Evolutionary conservation across 2,329 filamentous ascomycete species (phyloP).

Genomic region (Fusarium marasasianum): DNA sequence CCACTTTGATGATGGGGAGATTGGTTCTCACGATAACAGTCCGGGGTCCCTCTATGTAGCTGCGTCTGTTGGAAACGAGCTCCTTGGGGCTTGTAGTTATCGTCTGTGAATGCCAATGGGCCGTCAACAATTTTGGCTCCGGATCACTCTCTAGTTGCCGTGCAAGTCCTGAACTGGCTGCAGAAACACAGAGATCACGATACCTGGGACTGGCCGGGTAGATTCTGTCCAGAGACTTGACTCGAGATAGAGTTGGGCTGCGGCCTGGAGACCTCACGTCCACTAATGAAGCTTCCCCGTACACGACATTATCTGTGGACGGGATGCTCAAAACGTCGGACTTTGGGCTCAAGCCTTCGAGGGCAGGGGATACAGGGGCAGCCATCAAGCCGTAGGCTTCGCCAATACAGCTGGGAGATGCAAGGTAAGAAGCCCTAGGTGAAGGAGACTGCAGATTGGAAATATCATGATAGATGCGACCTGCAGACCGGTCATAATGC

Average conservation of each 20-base stretch:
- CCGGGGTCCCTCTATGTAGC: constrained; percentile 43
- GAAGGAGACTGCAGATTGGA: constrained; percentile 36
- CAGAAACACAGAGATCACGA: constrained; percentile 45
- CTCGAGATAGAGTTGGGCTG: constrained; percentile 42
- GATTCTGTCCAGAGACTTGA: constrained; percentile 52
- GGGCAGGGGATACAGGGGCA: constrained; percentile 27
- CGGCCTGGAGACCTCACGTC: constrained; percentile 47
- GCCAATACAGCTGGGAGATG: constrained; percentile 48
- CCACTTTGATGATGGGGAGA: constrained; percentile 43
- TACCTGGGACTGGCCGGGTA: constrained; percentile 45
- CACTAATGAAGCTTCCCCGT: constrained; percentile 53
- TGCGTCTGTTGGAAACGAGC: constrained; percentile 33
- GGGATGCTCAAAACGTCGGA: constrained; percentile 49
- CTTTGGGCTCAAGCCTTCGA: constrained; percentile 44
- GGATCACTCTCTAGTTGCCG: constrained; percentile 20
- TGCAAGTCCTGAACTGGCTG: constrained; percentile 31
- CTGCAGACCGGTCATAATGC: constrained; percentile 41
- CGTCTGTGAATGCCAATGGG: constrained; percentile 43
- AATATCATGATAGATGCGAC: constrained; percentile 35
- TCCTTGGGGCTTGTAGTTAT: constrained; percentile 37
- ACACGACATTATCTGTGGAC: constrained; percentile 50
- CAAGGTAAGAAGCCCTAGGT: constrained; percentile 17
- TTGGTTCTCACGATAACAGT: constrained; percentile 46
- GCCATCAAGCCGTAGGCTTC: constrained; percentile 44
- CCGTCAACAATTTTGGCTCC: constrained; percentile 11